Percentiles rank a stretch among this genome's conserved stretches.
These are phyloP conservation scores for Aspergillus fumigatiaffinis DNA, from an alignment of 2,329 filamentous ascomycete species.

Conservation along the genomic window DNA sequence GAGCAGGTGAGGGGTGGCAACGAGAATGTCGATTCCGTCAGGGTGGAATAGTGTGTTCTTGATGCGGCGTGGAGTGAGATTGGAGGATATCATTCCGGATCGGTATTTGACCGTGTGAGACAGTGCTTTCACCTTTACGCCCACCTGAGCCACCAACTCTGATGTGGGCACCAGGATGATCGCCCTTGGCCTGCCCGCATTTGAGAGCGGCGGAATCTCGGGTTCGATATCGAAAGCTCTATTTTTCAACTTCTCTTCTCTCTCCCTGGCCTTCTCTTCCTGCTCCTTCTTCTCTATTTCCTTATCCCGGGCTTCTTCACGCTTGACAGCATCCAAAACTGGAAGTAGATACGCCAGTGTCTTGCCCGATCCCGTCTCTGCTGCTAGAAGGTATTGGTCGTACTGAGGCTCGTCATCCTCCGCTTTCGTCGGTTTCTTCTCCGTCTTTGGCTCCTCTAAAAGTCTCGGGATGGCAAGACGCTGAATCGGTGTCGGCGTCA, in stretches of 20 bases:
- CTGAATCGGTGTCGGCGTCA: constrained; percentile 85
- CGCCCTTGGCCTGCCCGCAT: constrained; percentile 71
- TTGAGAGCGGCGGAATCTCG: constrained; percentile 60
- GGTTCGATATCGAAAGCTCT: constrained; percentile 61
- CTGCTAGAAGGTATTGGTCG: constrained; percentile 75
- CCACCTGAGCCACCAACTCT: constrained; percentile 87
- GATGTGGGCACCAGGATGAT: constrained; percentile 88
- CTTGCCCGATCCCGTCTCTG: constrained; percentile 96
- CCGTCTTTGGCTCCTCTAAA: constrained; percentile 52
- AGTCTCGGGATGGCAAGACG: constrained; percentile 81
- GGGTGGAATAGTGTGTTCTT: constrained; percentile 78
- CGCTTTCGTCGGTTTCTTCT: constrained; percentile 29
- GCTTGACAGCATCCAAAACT: constrained; percentile 78
- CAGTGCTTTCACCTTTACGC: constrained; percentile 72
- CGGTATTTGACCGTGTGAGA: constrained; percentile 86
- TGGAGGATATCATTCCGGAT: constrained; percentile 75
- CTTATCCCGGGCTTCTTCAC: constrained; percentile 62
- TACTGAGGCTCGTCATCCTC: constrained; percentile 45
- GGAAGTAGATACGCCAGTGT: constrained; percentile 90
- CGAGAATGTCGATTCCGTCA: constrained; percentile 75
- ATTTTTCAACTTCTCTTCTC: constrained; percentile 45
- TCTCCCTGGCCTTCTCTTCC: constrained; percentile 55
- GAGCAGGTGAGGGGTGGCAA: constrained; percentile 86
- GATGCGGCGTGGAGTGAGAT: constrained; percentile 72
- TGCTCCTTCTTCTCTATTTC: constrained; percentile 53